Evolutionary conservation across 179 eudicot genomes (phyloP).

Genomic region (Carnegiea gigantea): DNA sequence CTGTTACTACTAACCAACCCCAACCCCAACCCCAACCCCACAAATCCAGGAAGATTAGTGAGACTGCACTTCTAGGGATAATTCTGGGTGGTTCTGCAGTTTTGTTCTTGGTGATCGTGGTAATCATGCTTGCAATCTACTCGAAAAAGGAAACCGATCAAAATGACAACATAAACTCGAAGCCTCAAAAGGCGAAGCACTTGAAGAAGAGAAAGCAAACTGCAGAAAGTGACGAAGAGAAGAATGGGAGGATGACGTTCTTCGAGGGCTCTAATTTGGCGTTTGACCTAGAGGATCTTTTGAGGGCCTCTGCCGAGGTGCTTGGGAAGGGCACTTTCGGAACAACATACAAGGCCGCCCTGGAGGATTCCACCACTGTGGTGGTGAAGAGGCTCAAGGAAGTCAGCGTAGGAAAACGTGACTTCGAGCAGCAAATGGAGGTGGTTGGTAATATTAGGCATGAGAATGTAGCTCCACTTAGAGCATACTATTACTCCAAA

Average conservation of each 20-base stretch:
- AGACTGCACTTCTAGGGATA: constrained; percentile 59
- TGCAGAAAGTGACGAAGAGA: constrained; percentile 39
- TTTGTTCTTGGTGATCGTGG: constrained; percentile 34
- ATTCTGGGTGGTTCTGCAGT: constrained; percentile 42
- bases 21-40: constrained; percentile 26
- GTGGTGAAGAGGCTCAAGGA: constrained; percentile 84
- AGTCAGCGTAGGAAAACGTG: constrained; percentile 51
- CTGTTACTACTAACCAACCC: constrained; percentile 4
- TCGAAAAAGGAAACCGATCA: constrained; percentile 28
- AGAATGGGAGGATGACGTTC: constrained; percentile 49
- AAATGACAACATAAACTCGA: not conserved
- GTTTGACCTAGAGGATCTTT: constrained; percentile 77
- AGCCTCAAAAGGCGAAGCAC: constrained; percentile 29
- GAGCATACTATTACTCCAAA: constrained; percentile 81
- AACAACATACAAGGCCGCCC: constrained; percentile 73
- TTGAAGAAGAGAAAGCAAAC: constrained; percentile 25
- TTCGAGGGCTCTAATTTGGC: constrained; percentile 65
- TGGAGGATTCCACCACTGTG: constrained; percentile 60
- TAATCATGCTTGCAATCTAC: constrained; percentile 37
- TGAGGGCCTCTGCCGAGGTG: constrained; percentile 86
- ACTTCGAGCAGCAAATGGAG: constrained; percentile 81
- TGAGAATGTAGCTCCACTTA: constrained; percentile 64
- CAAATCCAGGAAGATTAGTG: constrained; percentile 36
- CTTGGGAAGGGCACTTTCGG: constrained; percentile 84
- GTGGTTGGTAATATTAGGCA: constrained; percentile 65